phyloP scores from a whole-genome alignment of 2,329 filamentous ascomycete genomes.

The Raffaelea ambrosiae region DNA sequence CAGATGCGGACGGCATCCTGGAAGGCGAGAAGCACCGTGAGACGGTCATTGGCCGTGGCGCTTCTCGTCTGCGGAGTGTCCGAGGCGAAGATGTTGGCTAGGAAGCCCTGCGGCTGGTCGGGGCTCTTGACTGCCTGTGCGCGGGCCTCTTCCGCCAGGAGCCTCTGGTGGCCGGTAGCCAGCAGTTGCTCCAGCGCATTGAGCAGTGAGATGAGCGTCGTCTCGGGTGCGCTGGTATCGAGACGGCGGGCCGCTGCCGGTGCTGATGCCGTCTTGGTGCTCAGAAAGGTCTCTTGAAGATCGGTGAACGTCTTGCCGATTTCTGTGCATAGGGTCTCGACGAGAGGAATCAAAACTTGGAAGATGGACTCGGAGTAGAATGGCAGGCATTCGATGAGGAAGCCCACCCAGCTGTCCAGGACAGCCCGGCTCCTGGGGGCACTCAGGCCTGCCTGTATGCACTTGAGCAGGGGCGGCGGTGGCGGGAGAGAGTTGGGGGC shows the following conservation, averaged over 20 bases:
- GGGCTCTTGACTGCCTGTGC: conserved; percentile 64
- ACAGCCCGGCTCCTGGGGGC: conserved; percentile 65
- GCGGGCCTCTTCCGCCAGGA: conserved; percentile 67
- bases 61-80: conserved; percentile 71
- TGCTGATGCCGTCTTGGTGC: conserved; percentile 8
- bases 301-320: conserved; percentile 64
- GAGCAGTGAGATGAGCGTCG: conserved; percentile 74
- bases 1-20: conserved; percentile 91
- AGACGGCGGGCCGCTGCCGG: not conserved
- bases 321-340: conserved; percentile 79
- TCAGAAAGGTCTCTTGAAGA: conserved; percentile 55
- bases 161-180: conserved; percentile 74
- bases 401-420: conserved; percentile 84
- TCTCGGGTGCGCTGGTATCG: conserved; percentile 45
- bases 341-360: conserved; percentile 80
- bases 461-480: conserved; percentile 67
- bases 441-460: conserved; percentile 72
- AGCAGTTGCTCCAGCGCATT: conserved; percentile 88
- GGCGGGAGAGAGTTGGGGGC: conserved; percentile 36
- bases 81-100: conserved; percentile 82
- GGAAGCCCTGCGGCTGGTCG: conserved; percentile 78
- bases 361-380: conserved; percentile 80
- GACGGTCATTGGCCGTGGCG: conserved; percentile 80
- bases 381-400: conserved; percentile 75
- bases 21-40: conserved; percentile 92